Evolutionary conservation across 2,329 filamentous ascomycete species (phyloP).

Genomic region (Aspergillus felis): DNA sequence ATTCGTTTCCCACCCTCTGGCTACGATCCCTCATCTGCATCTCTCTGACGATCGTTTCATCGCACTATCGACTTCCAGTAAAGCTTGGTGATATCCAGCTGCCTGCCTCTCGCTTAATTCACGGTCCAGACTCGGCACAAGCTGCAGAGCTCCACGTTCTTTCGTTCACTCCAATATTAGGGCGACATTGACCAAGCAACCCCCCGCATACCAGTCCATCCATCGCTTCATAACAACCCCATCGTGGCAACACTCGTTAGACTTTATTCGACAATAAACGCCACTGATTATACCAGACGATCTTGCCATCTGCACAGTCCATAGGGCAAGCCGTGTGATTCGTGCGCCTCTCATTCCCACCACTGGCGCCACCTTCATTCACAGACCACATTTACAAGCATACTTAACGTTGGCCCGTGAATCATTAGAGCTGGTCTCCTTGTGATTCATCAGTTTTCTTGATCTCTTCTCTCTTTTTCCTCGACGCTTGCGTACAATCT

Average conservation of each 20-base stretch:
- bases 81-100: background rate
- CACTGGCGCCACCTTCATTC: background rate
- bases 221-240: background rate
- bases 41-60: background rate
- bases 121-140: background rate
- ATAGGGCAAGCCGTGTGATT: background rate
- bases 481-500: background rate
- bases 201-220: background rate
- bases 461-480: background rate
- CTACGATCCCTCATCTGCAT: background rate
- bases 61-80: background rate
- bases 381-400: background rate
- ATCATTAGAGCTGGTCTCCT: background rate
- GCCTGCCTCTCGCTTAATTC: background rate
- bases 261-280: background rate
- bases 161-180: background rate
- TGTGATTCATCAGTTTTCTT: background rate
- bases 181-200: background rate
- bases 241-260: background rate
- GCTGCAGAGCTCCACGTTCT: background rate
- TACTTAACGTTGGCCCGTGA: background rate
- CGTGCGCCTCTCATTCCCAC: background rate
- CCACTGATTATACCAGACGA: background rate
- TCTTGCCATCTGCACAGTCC: background rate
- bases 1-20: background rate